Evolutionary conservation across 331 rosid genomes (phyloP), one percentile per base, ranked within the genome.

Genomic region (Phaseolus coccineus): DNA sequence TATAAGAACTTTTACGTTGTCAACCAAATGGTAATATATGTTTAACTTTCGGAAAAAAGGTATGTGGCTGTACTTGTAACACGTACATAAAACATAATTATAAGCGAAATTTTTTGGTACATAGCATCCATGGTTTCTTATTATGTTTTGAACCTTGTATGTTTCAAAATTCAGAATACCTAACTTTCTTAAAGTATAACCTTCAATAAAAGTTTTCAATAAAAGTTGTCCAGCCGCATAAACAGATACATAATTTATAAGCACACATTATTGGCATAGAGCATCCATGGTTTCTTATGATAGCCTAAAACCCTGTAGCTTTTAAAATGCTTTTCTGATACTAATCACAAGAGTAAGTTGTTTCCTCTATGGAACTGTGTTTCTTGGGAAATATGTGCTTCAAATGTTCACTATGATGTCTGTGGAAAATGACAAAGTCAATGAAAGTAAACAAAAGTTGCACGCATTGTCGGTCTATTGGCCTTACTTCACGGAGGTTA

Each of bases 391-490:
- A 28, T 51, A 24, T 24, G 71, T 57, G 51, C 5, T 22, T 24
- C 35, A 59, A 69, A n/a, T 24, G 27, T 6, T 58, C 19, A 5
- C 13, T 9, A 46, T 19, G 22, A 19, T 52, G 44, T 35, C 28
- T 53, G 14, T 40, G 42, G 75, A 14, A 27, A 55, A 12, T 55
- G 73, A 24, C 46, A 33, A 19, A 53, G 66, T 42, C 51, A 73
- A 52, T 40, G 68, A 50, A 52, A 11, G 30, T 22, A 42, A 74
- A 40, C n/a, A 73, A 73, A 64, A 28, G 52, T 28, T 67, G 80
- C 62, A 77, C 28, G 22, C 39, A 25, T 77, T 77, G 59, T 77
- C 56, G 47, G 82, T 40, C 10, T 59, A 61, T 62, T 25, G 76
- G 69, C 53, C 37, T 68, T 44, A 8, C 51, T 74, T 69, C 16